Base-by-base conservation (phyloP, 2,329 filamentous ascomycete genomes). In the Byssothecium circinans region DNA sequence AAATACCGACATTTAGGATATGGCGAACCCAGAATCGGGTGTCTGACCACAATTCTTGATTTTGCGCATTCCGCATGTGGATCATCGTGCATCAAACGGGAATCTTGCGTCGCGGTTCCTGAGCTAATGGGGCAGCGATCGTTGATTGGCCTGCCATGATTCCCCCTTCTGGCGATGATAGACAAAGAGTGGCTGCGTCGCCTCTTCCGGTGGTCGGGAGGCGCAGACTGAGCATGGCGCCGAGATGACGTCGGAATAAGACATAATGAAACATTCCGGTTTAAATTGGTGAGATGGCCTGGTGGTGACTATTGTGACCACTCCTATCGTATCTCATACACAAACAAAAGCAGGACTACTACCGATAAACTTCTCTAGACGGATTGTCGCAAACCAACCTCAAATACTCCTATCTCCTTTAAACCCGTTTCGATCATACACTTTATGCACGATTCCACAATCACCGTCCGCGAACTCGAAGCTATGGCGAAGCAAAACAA, bases 241-340 rank as follows among this genome's bases (percentile, higher is more conserved):
- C 17, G 27, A 15, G 17, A 41, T 46, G 44, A 46, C 44, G 44
- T 46, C 36, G 43, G 7, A 29, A 5, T 17, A 6, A 30, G 34
- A 19, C 29, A 32, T n/a, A 12, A 32, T 32, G 14, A 12, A 32
- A 14, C 14, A n/a, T 32, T n/a, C 14, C 14, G 29, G 14, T 32
- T 8, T 32, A 32, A 32, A 32, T 32, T 25, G 23, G 10, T 25
- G 10, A 25, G 23, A 5, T 10, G n/a, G 23, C 23, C 10, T 25
- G 6, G 23, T 25, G 23, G 10, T 25, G 23, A n/a, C n/a, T n/a
- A n/a, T n/a, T n/a, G n/a, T n/a, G n/a, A n/a, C n/a, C n/a, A n/a
- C n/a, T n/a, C n/a, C n/a, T n/a, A n/a, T 8, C 27, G 14, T 30
- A 30, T 30, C 27, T 8, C 27, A 14, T n/a, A n/a, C n/a, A n/a